Percentiles rank a stretch among this genome's conserved stretches.
Evolutionary conservation across 495 filamentous ascomycete genomes (phyloP).

Genomic region (Melanomma pulvis-pyrius): DNA sequence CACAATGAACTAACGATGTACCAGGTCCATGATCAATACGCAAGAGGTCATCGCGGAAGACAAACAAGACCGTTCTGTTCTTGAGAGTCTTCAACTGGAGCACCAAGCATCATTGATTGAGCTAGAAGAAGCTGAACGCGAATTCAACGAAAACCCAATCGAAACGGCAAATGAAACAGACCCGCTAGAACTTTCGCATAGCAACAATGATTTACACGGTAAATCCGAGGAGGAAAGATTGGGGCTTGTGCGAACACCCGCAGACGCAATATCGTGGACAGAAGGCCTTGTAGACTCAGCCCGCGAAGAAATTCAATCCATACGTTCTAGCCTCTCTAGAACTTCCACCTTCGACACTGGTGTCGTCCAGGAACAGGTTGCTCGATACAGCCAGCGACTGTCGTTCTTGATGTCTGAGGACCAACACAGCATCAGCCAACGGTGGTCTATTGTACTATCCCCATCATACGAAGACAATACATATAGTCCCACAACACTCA

Average conservation of each 20-base stretch:
- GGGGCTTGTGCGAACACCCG: background rate
- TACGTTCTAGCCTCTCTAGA: slow-evolving; percentile 20
- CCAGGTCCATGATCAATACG: background rate
- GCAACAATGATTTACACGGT: background rate
- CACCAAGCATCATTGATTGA: slow-evolving; percentile 16
- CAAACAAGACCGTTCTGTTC: slow-evolving; percentile 7
- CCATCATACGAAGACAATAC: background rate
- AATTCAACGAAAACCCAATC: background rate
- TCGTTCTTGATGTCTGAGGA: slow-evolving; percentile 9
- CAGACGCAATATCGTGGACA: background rate
- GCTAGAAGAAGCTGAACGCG: slow-evolving; percentile 14
- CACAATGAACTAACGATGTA: background rate
- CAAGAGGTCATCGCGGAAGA: background rate
- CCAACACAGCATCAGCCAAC: slow-evolving; percentile 22
- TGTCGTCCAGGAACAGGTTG: slow-evolving; percentile 10
- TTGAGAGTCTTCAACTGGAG: slow-evolving; percentile 20
- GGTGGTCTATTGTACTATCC: slow-evolving; percentile 14
- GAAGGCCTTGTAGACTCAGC: slow-evolving; percentile 4
- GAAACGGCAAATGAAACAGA: background rate
- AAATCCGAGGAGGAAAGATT: background rate
- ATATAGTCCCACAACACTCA: background rate
- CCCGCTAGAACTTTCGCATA: background rate
- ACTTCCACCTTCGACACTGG: background rate
- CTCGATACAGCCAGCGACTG: slow-evolving; percentile 13
- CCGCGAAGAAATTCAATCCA: slow-evolving; percentile 13